Conservation (phyloP, 2,329 filamentous ascomycete genomes). For the Paradendryphiella salina region DNA sequence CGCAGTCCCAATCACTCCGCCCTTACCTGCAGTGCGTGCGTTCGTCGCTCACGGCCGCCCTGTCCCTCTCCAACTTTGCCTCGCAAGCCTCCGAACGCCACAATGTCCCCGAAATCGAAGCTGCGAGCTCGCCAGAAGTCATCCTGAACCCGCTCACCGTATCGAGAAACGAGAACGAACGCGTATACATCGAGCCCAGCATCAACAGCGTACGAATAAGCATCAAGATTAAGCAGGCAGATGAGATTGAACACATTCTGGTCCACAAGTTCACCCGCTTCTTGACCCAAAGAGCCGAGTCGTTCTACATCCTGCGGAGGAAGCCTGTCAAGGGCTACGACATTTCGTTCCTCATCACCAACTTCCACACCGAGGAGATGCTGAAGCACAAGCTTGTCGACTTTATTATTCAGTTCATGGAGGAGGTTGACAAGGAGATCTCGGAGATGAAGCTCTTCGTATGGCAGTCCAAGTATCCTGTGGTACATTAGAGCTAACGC, state of each 20-base stretch:
- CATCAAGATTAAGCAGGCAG: slow-evolving; percentile 99
- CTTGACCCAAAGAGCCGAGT: slow-evolving; percentile 92
- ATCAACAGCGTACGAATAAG: slow-evolving; percentile 96
- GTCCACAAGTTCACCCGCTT: slow-evolving; percentile 99
- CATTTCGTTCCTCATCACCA: slow-evolving; percentile 97
- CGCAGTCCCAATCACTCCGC: slow-evolving; percentile 89
- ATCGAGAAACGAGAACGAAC: slow-evolving; percentile 95
- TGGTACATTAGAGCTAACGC: slow-evolving; percentile 34
- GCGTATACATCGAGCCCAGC: slow-evolving; percentile 91
- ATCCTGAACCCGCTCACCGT: slow-evolving; percentile 88
- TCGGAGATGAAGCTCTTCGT: slow-evolving; percentile 99
- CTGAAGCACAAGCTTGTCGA: slow-evolving; percentile 98
- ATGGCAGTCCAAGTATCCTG: slow-evolving; percentile 47
- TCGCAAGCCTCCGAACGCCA: slow-evolving; percentile 95
- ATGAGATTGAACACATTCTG: slow-evolving; percentile 97
- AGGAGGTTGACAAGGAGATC: slow-evolving; percentile 99
- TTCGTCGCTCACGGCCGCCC: slow-evolving; percentile 88
- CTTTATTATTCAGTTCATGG: slow-evolving; percentile 99
- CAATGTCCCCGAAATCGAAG: slow-evolving; percentile 98
- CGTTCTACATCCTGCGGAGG: slow-evolving; percentile 92
- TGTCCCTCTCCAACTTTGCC: slow-evolving; percentile 94
- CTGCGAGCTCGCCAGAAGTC: slow-evolving; percentile 88
- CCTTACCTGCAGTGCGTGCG: slow-evolving; percentile 96
- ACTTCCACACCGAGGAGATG: slow-evolving; percentile 98
- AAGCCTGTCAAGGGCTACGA: slow-evolving; percentile 99